Evolutionary conservation across 495 filamentous ascomycete genomes (phyloP).

Genomic region (Penicillium coffeae): DNA sequence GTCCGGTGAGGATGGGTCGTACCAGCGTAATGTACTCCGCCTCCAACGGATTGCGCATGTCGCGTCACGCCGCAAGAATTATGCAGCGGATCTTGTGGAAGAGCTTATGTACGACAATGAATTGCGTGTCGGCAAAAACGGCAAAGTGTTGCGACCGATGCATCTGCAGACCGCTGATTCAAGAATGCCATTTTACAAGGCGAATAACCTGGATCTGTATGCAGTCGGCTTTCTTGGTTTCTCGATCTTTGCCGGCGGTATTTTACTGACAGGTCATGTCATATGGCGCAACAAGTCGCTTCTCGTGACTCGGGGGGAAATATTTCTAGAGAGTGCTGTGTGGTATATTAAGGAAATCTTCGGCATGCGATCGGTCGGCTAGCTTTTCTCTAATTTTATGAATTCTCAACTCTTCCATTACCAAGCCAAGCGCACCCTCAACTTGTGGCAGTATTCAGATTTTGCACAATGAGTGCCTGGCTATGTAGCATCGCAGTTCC

Average conservation of each 20-base stretch:
- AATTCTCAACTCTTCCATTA: too few species aligned
- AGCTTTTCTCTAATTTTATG: too few species aligned
- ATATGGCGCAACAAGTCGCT: not conserved
- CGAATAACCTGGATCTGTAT: constrained; percentile 30
- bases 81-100: constrained; percentile 36
- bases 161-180: constrained; percentile 41
- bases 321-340: too few species aligned
- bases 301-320: not conserved
- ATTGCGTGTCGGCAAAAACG: constrained; percentile 15
- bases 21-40: constrained; percentile 21
- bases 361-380: too few species aligned
- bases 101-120: constrained; percentile 36
- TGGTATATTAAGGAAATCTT: too few species aligned
- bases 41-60: constrained; percentile 33
- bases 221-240: not conserved
- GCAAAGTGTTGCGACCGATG: constrained; percentile 23
- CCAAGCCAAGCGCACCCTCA: too few species aligned
- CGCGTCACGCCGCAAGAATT: constrained; percentile 27
- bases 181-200: constrained; percentile 32
- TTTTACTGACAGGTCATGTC: not conserved
- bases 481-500: too few species aligned
- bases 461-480: too few species aligned
- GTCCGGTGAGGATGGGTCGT: not conserved
- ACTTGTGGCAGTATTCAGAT: too few species aligned
- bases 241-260: not conserved